Evolutionary conservation across 2,329 filamentous ascomycete genomes (phyloP), one percentile per base, ranked within the genome.

Genomic region (Chrysoporthe cubensis): DNA sequence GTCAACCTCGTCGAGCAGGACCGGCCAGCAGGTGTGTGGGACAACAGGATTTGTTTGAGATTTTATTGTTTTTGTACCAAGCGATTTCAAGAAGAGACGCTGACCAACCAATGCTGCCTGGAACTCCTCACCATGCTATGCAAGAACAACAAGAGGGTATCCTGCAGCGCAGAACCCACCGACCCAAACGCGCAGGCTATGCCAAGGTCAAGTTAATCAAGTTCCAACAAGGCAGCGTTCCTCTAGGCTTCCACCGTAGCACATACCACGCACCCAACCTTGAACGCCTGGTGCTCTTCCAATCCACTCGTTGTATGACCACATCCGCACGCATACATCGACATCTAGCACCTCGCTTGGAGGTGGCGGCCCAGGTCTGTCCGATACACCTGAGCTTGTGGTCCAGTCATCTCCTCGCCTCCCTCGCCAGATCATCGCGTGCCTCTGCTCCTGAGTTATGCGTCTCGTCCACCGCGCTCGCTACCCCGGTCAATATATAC

Each of bases 401-500:
- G 56, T 44, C 62, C 44, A 56, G n/a, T 42, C 65, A 67, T 54
- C 34, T 59, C 34, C 46, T 58, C 67, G n/a, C 44, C 18, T 21
- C 43, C 14, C 59, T 16, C 37, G n/a, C 16, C 59, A 18, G 58
- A 7, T 42, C 34, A 21, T 56, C 26, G n/a, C 18, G n/a, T 8
- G 11, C n/a, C 7, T 21, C 43, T 48, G 50, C 61, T 52, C 34
- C 57, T 46, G 32, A 58, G 40, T 63, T 40, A 40, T 32, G 42
- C 48, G 37, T 16, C 14, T 21, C 32, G 44, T 37, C 57, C 18
- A 32, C 57, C 18, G 18, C 40, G 4, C 26, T 57, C 54, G 26
- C 48, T 57, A 16, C 57, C 42, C 26, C 68, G 66, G 60, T 78
- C 80, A 71, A 97, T 83, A 80, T 94, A 97, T 71, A 97, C 93